These are phyloP conservation scores for Luvunga scandens DNA, from an alignment of 345 rosid genomes.

Conservation along the genomic window DNA sequence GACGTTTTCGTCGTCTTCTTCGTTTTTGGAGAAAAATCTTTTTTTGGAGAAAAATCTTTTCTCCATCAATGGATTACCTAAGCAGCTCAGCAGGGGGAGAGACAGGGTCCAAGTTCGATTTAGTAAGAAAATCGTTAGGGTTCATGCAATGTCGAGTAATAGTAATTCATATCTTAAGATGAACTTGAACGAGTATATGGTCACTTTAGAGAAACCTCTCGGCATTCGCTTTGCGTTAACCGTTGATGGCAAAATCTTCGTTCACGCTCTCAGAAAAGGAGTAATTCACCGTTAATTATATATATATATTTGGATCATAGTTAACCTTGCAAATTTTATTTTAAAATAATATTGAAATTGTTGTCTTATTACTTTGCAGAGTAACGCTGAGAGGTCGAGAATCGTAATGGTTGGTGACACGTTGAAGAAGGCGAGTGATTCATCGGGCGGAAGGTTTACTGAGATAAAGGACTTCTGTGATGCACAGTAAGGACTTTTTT, in stretches of 20 bases:
- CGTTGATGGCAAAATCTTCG: constrained; percentile 68
- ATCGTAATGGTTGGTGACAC: constrained; percentile 90
- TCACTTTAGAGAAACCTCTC: constrained; percentile 77
- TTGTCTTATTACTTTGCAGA: constrained; percentile 34
- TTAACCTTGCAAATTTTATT: neutral
- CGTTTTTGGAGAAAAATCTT: constrained; percentile 24
- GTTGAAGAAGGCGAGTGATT: constrained; percentile 61
- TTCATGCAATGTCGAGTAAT: constrained; percentile 44
- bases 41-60: constrained; percentile 26
- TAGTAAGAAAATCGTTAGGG: constrained; percentile 18
- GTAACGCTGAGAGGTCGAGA: constrained; percentile 90
- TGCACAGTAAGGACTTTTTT: constrained; percentile 45
- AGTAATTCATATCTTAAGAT: constrained; percentile 43
- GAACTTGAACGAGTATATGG: constrained; percentile 95
- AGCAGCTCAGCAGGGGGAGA: neutral
- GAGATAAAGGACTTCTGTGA: constrained; percentile 62
- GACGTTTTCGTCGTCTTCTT: constrained; percentile 1
- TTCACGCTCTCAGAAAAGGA: constrained; percentile 79
- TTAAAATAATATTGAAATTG: neutral
- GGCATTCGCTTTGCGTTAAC: constrained; percentile 82
- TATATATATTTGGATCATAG: neutral
- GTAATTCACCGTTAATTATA: constrained; percentile 26
- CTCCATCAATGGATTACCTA: constrained; percentile 22
- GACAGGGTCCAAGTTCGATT: neutral
- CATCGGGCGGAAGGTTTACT: constrained; percentile 47